Evolutionary conservation across 768 basidiomycete species (phyloP).

Genomic region (Lyophyllum decastes): DNA sequence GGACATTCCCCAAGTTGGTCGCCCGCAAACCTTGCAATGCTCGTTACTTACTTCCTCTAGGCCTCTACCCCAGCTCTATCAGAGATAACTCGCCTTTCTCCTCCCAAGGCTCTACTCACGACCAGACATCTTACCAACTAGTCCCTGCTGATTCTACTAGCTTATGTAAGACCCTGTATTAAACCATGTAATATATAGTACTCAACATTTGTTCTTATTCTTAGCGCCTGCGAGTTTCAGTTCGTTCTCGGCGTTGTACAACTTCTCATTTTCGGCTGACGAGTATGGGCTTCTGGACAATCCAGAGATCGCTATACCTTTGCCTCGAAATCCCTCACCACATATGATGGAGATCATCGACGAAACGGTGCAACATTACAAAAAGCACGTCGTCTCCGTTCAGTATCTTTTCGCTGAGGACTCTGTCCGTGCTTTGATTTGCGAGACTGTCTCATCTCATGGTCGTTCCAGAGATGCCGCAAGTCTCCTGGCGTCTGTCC

Average conservation of each 20-base stretch:
- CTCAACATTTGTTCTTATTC: constrained; percentile 46
- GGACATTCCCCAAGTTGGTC: constrained; percentile 17
- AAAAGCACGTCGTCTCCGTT: constrained; percentile 59
- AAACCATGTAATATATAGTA: constrained; percentile 68
- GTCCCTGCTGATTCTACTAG: constrained; percentile 36
- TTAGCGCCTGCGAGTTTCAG: constrained; percentile 27
- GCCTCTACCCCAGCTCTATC: constrained; percentile 10
- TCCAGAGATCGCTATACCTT: not conserved
- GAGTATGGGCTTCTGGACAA: not conserved
- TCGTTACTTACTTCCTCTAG: constrained; percentile 17
- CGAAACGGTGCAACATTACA: constrained; percentile 46
- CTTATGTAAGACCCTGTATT: constrained; percentile 78
- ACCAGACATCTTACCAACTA: constrained; percentile 18
- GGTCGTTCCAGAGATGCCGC: constrained; percentile 57
- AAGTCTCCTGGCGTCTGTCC: constrained; percentile 63
- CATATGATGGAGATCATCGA: constrained; percentile 24
- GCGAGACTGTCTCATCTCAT: constrained; percentile 47
- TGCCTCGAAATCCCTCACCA: constrained; percentile 17
- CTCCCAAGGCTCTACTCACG: constrained; percentile 20
- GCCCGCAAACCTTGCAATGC: constrained; percentile 25
- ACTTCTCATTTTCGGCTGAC: not conserved
- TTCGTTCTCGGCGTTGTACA: constrained; percentile 28
- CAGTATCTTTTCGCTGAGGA: constrained; percentile 72
- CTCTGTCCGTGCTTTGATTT: constrained; percentile 47
- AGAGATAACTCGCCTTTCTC: constrained; percentile 25